Evolutionary conservation across 169 alveolate species (phyloP).

Genomic region (Cryptosporidium tyzzeri): DNA sequence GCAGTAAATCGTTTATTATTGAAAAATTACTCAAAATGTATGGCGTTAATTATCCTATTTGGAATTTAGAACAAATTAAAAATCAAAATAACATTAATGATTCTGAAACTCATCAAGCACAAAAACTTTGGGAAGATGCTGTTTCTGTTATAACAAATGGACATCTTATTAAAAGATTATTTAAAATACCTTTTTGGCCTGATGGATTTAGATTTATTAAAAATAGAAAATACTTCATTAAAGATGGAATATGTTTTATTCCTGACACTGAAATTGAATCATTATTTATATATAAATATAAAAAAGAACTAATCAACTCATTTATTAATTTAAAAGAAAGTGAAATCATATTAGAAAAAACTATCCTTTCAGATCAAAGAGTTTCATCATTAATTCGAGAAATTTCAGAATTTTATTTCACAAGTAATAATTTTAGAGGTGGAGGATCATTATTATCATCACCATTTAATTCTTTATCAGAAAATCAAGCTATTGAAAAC

Average conservation of each 20-base stretch:
- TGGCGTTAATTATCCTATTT: conserved; percentile 53
- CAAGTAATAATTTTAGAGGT: conserved; percentile 1
- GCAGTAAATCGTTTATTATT: conserved; percentile 12
- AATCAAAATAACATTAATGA: neutral
- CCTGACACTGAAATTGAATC: conserved; percentile 62
- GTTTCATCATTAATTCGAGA: conserved; percentile 57
- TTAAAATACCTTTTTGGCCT: conserved; percentile 72
- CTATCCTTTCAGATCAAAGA: conserved; percentile 55
- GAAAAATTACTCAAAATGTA: conserved; percentile 24
- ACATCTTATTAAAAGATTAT: conserved; percentile 28
- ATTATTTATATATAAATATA: conserved; percentile 28
- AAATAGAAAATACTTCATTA: conserved; percentile 40
- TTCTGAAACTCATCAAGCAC: neutral
- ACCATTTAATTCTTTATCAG: neutral
- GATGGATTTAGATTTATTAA: conserved; percentile 65
- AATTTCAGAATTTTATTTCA: conserved; percentile 6
- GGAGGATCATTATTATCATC: neutral
- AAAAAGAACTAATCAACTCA: conserved; percentile 25
- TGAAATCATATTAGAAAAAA: conserved; percentile 43
- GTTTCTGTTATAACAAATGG: conserved; percentile 36
- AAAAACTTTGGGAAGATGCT: conserved; percentile 44
- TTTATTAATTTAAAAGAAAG: conserved; percentile 41
- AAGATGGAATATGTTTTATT: conserved; percentile 65
- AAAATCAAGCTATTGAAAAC: neutral
- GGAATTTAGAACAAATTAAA: conserved; percentile 10